Conservation (phyloP, 805 yeast genomes). For the Nakazawaea populi region DNA sequence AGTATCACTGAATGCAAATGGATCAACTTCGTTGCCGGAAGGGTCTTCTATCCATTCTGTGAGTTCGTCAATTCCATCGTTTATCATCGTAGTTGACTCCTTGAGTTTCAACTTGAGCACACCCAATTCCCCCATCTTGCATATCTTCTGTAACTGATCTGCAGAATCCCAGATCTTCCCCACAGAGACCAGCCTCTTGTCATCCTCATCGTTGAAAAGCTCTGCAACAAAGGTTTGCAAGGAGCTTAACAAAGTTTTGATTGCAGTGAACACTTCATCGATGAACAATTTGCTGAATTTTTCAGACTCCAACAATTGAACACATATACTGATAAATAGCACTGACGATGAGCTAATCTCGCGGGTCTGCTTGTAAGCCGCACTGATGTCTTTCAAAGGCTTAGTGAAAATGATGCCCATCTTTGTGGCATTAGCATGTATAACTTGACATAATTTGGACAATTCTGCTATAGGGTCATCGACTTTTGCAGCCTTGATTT, state of each 20-base stretch:
- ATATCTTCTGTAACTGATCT: conserved; percentile 36
- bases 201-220: conserved; percentile 16
- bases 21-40: conserved; percentile 38
- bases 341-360: conserved; percentile 40
- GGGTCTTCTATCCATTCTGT: conserved; percentile 69
- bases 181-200: conserved; percentile 44
- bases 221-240: conserved; percentile 14
- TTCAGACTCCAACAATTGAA: conserved; percentile 32
- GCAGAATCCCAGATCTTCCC: conserved; percentile 73
- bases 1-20: conserved; percentile 39
- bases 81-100: conserved; percentile 38
- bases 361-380: conserved; percentile 43
- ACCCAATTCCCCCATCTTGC: conserved; percentile 48
- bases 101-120: conserved; percentile 41
- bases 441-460: conserved; percentile 48
- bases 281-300: conserved; percentile 26
- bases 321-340: conserved; percentile 37
- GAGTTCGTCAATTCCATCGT: conserved; percentile 63
- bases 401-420: conserved; percentile 67
- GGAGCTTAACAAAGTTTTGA: conserved; percentile 13
- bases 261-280: conserved; percentile 22
- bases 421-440: conserved; percentile 75
- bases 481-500: conserved; percentile 22
- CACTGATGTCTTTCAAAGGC: conserved; percentile 37
- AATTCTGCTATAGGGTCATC: conserved; percentile 50